phyloP scores from a whole-genome alignment of 2,329 filamentous ascomycete species.

The Huntiella abstrusa region DNA sequence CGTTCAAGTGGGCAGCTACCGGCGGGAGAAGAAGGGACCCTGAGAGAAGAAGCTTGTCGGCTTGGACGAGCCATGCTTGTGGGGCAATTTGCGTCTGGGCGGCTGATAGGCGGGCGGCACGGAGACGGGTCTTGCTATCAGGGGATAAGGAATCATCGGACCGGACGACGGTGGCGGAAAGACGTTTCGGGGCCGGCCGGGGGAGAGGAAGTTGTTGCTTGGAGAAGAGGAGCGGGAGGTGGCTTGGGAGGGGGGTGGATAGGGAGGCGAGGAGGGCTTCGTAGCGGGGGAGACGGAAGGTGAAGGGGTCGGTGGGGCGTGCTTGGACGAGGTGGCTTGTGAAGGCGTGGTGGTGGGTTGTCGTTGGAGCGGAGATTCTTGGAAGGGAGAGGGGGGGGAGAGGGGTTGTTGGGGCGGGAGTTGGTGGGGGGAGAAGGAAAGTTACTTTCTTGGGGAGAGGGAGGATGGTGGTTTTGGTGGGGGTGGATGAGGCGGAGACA shows the following conservation, averaged over 20 bases:
- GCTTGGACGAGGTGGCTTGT: slow-evolving; percentile 51
- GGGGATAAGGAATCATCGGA: slow-evolving; percentile 50
- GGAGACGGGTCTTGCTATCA: slow-evolving; percentile 38
- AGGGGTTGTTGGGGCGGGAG: slow-evolving; percentile 23
- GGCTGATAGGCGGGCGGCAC: slow-evolving; percentile 60
- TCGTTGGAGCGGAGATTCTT: slow-evolving; percentile 33
- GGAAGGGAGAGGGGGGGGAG: slow-evolving; percentile 29
- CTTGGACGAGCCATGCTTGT: slow-evolving; percentile 42
- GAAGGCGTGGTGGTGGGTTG: slow-evolving; percentile 78
- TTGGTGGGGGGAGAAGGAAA: background rate
- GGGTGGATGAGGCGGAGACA: too few species aligned
- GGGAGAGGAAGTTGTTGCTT: slow-evolving; percentile 62
- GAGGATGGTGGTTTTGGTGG: background rate
- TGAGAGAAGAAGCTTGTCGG: slow-evolving; percentile 41
- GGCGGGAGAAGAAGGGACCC: slow-evolving; percentile 46
- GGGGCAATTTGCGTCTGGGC: slow-evolving; percentile 53
- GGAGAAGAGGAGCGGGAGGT: slow-evolving; percentile 66
- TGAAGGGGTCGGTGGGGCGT: slow-evolving; percentile 55
- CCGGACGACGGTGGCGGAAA: slow-evolving; percentile 53
- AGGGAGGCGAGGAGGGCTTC: slow-evolving; percentile 76
- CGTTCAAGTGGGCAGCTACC: slow-evolving; percentile 38
- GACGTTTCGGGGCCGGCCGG: slow-evolving; percentile 50
- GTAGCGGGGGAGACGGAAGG: slow-evolving; percentile 68
- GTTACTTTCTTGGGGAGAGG: background rate
- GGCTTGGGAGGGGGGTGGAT: slow-evolving; percentile 49